phyloP scores from a whole-genome alignment of 768 basidiomycete genomes.

The Serendipita sp. region DNA sequence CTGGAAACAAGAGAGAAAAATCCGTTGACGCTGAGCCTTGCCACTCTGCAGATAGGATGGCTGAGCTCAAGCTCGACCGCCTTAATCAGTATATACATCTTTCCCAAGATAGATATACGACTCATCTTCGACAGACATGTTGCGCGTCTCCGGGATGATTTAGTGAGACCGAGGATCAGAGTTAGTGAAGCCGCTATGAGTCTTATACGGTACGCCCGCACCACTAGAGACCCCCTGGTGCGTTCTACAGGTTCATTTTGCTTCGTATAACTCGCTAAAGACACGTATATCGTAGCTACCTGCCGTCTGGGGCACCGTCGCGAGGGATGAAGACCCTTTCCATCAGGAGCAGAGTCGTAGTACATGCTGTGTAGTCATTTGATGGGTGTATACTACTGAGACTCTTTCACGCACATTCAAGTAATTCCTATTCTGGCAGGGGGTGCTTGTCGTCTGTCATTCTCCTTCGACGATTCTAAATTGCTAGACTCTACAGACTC shows the following conservation, averaged over 20 bases:
- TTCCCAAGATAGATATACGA: background rate
- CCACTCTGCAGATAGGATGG: background rate
- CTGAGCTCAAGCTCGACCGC: background rate
- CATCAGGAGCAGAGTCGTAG: background rate
- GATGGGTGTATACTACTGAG: background rate
- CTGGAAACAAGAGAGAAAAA: background rate
- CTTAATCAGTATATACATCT: background rate
- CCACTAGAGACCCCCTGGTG: background rate
- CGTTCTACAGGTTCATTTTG: background rate
- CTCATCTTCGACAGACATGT: background rate
- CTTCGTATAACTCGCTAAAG: background rate
- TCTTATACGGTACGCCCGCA: background rate
- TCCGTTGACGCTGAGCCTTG: background rate
- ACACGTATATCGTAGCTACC: background rate
- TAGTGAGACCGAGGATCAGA: background rate
- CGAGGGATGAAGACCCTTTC: slow-evolving; percentile 2
- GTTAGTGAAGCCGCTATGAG: background rate
- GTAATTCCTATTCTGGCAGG: background rate
- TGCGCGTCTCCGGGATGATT: background rate
- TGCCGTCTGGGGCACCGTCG: background rate
- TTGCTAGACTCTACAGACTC: too few species aligned
- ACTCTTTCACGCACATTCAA: background rate
- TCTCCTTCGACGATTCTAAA: too few species aligned
- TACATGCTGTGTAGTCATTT: background rate
- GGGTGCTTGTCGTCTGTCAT: background rate